Evolutionary conservation across 2,329 filamentous ascomycete species (phyloP).

Genomic region (Paecilomyces fulvus): DNA sequence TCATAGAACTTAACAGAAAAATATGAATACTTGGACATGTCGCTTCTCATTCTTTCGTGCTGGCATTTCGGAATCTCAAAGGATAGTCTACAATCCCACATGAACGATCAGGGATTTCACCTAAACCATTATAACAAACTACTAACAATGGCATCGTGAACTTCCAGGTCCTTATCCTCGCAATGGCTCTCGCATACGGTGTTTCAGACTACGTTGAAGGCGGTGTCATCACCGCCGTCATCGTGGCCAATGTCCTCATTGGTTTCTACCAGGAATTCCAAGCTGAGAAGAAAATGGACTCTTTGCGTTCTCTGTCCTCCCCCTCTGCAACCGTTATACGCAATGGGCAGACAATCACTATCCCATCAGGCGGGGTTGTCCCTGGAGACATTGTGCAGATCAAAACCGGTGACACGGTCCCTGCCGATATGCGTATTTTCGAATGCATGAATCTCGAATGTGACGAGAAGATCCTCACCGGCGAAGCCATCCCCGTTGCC

Average conservation of each 20-base stretch:
- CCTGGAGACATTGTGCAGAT: constrained; percentile 48
- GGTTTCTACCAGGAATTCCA: constrained; percentile 54
- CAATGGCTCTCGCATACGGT: constrained; percentile 56
- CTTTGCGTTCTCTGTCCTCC: constrained; percentile 47
- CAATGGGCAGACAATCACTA: constrained; percentile 44
- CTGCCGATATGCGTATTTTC: constrained; percentile 48
- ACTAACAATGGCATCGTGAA: neutral
- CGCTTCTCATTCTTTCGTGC: neutral
- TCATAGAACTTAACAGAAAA: neutral
- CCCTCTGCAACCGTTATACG: constrained; percentile 50
- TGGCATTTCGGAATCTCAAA: too few species aligned
- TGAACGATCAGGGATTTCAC: too few species aligned
- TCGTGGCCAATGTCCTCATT: constrained; percentile 49
- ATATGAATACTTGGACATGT: neutral
- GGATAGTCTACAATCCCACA: too few species aligned
- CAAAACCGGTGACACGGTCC: constrained; percentile 50
- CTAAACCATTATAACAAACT: neutral
- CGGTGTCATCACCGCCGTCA: constrained; percentile 51
- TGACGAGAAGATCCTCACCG: constrained; percentile 57
- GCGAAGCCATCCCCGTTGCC: constrained; percentile 52
- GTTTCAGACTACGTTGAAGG: constrained; percentile 51
- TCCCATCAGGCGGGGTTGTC: constrained; percentile 50
- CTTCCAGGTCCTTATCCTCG: constrained; percentile 60
- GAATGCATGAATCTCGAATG: constrained; percentile 63
- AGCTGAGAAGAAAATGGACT: constrained; percentile 53